These are phyloP conservation scores for Paulownia fortunei DNA, from an alignment of 257 asterid genomes.

Conservation along the genomic window DNA sequence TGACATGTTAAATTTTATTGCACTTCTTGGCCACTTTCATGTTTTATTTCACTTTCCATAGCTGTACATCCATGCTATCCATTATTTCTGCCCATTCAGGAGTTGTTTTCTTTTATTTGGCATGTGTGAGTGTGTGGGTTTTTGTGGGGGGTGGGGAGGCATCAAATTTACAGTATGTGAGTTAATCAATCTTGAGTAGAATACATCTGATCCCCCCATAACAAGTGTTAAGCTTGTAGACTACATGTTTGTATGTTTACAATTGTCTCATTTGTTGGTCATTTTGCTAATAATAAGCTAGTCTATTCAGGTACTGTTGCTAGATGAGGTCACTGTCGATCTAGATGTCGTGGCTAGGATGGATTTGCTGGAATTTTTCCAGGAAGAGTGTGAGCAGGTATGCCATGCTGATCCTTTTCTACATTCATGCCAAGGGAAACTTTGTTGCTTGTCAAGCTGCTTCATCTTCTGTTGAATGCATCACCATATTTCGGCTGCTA, in stretches of 20 bases:
- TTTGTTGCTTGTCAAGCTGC: background rate
- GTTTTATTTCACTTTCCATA: background rate
- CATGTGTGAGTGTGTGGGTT: background rate
- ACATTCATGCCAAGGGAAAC: conserved; percentile 2
- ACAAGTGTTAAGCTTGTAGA: background rate
- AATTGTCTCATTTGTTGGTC: conserved; percentile 11
- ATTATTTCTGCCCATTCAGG: background rate
- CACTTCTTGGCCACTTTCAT: background rate
- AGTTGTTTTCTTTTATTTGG: conserved; percentile 6
- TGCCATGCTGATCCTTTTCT: conserved; percentile 15
- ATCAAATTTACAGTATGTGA: background rate
- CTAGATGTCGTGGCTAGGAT: conserved; percentile 96
- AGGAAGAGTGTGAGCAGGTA: conserved; percentile 95
- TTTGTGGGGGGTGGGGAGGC: conserved; percentile 20
- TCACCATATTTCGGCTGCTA: conserved; percentile 11
- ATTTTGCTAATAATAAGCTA: conserved; percentile 32
- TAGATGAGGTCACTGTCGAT: conserved; percentile 96
- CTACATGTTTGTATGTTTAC: conserved; percentile 20
- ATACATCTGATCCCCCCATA: background rate
- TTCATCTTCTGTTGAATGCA: background rate
- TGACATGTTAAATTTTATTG: background rate
- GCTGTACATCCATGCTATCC: background rate
- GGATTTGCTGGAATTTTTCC: conserved; percentile 91
- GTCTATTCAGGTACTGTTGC: conserved; percentile 81
- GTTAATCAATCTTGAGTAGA: background rate